Evolutionary conservation across 192 early-diverging fungal species (phyloP).

Genomic region (Phlyctochytrium arcticum): DNA sequence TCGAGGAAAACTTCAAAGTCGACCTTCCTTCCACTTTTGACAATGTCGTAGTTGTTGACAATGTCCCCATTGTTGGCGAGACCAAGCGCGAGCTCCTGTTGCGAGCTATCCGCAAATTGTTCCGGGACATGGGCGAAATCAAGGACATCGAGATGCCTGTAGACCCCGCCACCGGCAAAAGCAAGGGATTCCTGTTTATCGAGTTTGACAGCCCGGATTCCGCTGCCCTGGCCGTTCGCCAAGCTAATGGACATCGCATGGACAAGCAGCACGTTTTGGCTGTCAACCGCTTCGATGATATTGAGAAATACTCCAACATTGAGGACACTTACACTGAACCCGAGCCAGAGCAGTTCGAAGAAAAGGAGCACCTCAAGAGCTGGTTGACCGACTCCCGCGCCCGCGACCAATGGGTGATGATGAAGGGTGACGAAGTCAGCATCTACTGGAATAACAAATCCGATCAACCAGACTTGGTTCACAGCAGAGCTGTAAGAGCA

Average conservation of each 20-base stretch:
- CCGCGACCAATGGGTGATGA: slow-evolving; percentile 90
- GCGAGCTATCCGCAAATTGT: slow-evolving; percentile 64
- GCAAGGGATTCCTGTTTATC: slow-evolving; percentile 92
- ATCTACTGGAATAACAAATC: slow-evolving; percentile 90
- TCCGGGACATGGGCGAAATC: slow-evolving; percentile 73
- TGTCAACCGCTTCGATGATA: slow-evolving; percentile 89
- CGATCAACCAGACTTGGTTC: slow-evolving; percentile 73
- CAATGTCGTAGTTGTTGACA: slow-evolving; percentile 87
- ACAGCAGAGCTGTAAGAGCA: slow-evolving; percentile 44
- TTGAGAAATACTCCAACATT: slow-evolving; percentile 75
- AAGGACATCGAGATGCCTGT: slow-evolving; percentile 88
- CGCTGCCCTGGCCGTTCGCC: slow-evolving; percentile 73
- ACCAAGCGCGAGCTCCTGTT: slow-evolving; percentile 83
- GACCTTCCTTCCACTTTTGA: slow-evolving; percentile 73
- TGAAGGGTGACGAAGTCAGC: slow-evolving; percentile 75
- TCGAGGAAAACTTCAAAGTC: slow-evolving; percentile 72
- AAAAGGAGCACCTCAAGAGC: slow-evolving; percentile 83
- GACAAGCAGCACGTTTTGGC: slow-evolving; percentile 76
- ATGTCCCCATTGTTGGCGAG: slow-evolving; percentile 82
- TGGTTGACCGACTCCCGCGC: slow-evolving; percentile 82
- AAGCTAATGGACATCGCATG: slow-evolving; percentile 71
- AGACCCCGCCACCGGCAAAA: slow-evolving; percentile 62
- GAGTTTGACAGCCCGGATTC: slow-evolving; percentile 86
- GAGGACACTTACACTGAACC: slow-evolving; percentile 75
- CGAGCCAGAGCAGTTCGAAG: slow-evolving; percentile 55